These are phyloP conservation scores for Solanum hybrid DNA, from an alignment of 305 asterid genomes.

Conservation along the genomic window DNA sequence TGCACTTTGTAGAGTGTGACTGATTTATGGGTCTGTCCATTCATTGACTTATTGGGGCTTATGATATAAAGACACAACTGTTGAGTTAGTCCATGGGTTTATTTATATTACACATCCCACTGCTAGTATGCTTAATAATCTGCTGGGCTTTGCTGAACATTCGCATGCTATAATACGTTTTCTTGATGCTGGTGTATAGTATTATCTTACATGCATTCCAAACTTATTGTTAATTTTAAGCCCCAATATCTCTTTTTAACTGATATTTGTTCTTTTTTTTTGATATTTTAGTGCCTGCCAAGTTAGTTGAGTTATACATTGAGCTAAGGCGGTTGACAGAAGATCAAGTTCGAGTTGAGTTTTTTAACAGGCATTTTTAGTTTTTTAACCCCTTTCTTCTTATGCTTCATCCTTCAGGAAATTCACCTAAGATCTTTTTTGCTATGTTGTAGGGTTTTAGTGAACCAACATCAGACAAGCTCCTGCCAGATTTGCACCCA, in stretches of 20 bases:
- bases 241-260: neutral
- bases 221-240: neutral
- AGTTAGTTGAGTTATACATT: constrained; percentile 56
- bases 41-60: neutral
- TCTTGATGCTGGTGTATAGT: neutral
- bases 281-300: constrained; percentile 54
- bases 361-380: neutral
- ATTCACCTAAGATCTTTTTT: neutral
- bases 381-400: neutral
- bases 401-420: neutral
- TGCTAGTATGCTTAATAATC: neutral
- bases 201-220: neutral
- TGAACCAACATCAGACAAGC: constrained; percentile 88
- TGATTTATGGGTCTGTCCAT: neutral
- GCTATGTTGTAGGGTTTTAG: constrained; percentile 51
- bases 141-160: neutral
- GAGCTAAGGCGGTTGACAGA: constrained; percentile 69
- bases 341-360: constrained; percentile 72
- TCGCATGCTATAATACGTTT: neutral
- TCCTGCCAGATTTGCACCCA: constrained; percentile 83
- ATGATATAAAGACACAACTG: neutral
- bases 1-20: neutral
- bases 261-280: neutral
- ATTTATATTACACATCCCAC: neutral
- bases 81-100: neutral